A percentile compares a stretch with the other conserved stretches of the same genome.
phyloP scores from a whole-genome alignment of 192 early-diverging fungal species.

The Podila verticillata region DNA sequence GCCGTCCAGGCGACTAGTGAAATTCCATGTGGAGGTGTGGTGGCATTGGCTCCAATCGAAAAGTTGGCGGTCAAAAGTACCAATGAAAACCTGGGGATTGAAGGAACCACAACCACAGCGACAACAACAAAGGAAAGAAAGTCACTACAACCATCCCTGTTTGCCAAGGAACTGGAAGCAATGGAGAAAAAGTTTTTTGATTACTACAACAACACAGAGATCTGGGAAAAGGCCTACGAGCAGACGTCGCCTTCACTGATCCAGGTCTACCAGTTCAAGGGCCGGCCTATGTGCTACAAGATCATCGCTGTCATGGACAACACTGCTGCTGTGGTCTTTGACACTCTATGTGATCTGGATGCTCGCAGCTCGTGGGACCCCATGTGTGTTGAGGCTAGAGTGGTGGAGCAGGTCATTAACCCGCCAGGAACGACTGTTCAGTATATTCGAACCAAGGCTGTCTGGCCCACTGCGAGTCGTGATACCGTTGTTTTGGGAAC shows the following conservation, averaged over 20 bases:
- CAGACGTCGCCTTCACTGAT: constrained; percentile 20
- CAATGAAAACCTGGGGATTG: not conserved
- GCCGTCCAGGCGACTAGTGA: not conserved
- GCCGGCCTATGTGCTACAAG: constrained; percentile 50
- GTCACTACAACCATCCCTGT: not conserved
- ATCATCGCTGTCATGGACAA: constrained; percentile 42
- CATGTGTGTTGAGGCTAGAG: constrained; percentile 39
- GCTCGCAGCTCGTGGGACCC: constrained; percentile 44
- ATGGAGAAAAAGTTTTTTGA: constrained; percentile 45
- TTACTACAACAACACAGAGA: constrained; percentile 30
- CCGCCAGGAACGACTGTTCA: constrained; percentile 33
- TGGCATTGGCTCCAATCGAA: too few species aligned
- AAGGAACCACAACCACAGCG: not conserved
- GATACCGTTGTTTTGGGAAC: constrained; percentile 43
- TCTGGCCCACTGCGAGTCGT: constrained; percentile 44
- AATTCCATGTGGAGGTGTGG: not conserved
- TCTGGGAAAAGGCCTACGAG: constrained; percentile 44
- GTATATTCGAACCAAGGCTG: constrained; percentile 40
- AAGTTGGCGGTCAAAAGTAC: too few species aligned
- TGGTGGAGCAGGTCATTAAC: constrained; percentile 6
- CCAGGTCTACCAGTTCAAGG: constrained; percentile 42
- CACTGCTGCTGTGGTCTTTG: constrained; percentile 37
- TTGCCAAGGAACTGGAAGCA: constrained; percentile 18
- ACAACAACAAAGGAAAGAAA: constrained; percentile 2
- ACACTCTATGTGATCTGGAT: constrained; percentile 29